Conservation (phyloP, 2,329 filamentous ascomycete species). For the Aspergillus sp. region DNA sequence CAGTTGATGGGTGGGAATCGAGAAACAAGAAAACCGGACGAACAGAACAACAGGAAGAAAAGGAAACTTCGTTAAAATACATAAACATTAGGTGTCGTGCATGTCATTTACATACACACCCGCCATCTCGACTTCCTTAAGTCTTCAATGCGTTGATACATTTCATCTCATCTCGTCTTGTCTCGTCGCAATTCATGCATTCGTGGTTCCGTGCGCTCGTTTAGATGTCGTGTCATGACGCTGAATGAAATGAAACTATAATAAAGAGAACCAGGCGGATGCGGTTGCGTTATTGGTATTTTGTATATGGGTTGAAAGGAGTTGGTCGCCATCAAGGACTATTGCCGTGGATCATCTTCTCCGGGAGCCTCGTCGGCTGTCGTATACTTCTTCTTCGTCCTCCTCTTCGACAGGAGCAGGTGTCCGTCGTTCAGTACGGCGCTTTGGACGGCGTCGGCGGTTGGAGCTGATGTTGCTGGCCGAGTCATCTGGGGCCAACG, state of each 20-base stretch:
- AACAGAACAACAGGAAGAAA: not conserved
- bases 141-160: not conserved
- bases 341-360: slow-evolving; percentile 22
- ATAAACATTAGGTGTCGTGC: slow-evolving; percentile 4
- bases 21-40: not conserved
- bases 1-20: no score
- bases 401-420: slow-evolving; percentile 52
- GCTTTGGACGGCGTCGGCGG: slow-evolving; percentile 47
- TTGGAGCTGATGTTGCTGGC: slow-evolving; percentile 54
- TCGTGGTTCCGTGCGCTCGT: not conserved
- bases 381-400: slow-evolving; percentile 43
- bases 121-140: not conserved
- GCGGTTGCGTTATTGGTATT: not conserved
- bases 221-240: not conserved
- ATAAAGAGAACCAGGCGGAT: not conserved
- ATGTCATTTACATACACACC: not conserved
- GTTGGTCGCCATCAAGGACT: not conserved
- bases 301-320: not conserved
- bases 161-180: not conserved
- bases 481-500: slow-evolving; percentile 51
- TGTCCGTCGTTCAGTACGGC: slow-evolving; percentile 52
- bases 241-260: not conserved
- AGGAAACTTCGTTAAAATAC: slow-evolving; percentile 1
- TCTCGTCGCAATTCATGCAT: slow-evolving; percentile 1
- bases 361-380: slow-evolving; percentile 23